Percentiles rank a stretch among this genome's conserved stretches.
phyloP scores from a whole-genome alignment of 768 basidiomycete species.

The Nevesoporus exiguus region DNA sequence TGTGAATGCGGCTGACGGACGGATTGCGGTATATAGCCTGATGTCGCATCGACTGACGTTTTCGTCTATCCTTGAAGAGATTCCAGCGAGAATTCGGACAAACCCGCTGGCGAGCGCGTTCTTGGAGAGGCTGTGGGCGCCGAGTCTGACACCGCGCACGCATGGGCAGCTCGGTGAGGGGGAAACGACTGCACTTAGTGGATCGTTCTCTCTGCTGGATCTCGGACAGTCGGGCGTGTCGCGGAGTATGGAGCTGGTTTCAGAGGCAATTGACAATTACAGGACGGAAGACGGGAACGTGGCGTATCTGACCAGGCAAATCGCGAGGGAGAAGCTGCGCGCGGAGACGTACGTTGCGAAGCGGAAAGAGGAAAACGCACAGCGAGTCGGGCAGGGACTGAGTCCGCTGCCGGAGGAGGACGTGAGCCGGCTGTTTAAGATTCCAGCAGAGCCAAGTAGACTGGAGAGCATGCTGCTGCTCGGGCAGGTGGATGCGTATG shows the following conservation, averaged over 20 bases:
- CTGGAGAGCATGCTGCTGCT: slow-evolving; percentile 82
- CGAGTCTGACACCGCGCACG: slow-evolving; percentile 34
- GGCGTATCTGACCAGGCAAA: slow-evolving; percentile 84
- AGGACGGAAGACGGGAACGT: slow-evolving; percentile 91
- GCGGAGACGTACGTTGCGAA: slow-evolving; percentile 80
- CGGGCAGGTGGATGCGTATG: slow-evolving; percentile 85
- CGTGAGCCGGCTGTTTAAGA: slow-evolving; percentile 79
- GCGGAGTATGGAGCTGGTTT: slow-evolving; percentile 77
- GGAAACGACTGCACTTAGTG: slow-evolving; percentile 43
- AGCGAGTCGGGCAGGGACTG: slow-evolving; percentile 76
- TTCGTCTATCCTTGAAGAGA: slow-evolving; percentile 80
- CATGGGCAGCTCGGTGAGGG: slow-evolving; percentile 39
- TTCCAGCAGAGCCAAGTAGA: slow-evolving; percentile 83
- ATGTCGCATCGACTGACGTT: slow-evolving; percentile 80
- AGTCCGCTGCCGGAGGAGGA: slow-evolving; percentile 87
- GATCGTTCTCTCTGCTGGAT: slow-evolving; percentile 67
- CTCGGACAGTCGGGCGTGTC: slow-evolving; percentile 67
- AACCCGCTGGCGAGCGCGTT: slow-evolving; percentile 80
- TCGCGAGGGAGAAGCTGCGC: slow-evolving; percentile 75
- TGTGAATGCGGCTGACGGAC: slow-evolving; percentile 1
- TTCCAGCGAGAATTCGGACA: slow-evolving; percentile 80
- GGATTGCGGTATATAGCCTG: slow-evolving; percentile 46
- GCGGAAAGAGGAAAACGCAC: slow-evolving; percentile 84
- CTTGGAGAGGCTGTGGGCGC: slow-evolving; percentile 58
- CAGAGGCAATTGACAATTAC: slow-evolving; percentile 82